Evolutionary conservation across 345 rosid genomes (phyloP).

Genomic region (Trapa incisa): DNA sequence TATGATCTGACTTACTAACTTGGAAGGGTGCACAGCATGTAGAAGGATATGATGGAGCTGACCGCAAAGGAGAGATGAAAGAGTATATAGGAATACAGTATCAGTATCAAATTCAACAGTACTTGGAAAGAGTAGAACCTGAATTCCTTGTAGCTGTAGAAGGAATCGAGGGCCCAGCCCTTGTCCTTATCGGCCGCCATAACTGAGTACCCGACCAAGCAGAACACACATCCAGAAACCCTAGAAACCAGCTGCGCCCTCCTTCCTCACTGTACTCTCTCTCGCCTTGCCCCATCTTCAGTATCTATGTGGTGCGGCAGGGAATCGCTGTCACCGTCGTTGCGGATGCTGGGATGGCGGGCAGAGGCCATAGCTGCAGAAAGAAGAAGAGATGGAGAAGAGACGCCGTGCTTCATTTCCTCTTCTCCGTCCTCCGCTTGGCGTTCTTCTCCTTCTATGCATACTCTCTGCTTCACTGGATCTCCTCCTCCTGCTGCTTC

Average conservation of each 20-base stretch:
- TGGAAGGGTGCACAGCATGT: too few species aligned
- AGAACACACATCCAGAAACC: constrained; percentile 43
- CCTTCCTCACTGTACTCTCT: constrained; percentile 16
- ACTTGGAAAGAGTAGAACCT: constrained; percentile 25
- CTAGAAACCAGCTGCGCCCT: constrained; percentile 47
- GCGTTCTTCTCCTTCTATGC: neutral
- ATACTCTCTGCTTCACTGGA: neutral
- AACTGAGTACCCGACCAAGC: constrained; percentile 61
- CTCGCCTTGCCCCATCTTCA: constrained; percentile 36
- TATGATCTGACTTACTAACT: too few species aligned
- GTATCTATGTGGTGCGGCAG: constrained; percentile 22
- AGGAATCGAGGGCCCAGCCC: constrained; percentile 90
- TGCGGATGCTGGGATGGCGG: constrained; percentile 16
- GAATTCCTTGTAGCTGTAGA: constrained; percentile 70
- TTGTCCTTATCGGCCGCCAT: constrained; percentile 73
- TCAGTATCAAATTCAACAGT: neutral
- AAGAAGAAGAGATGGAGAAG: neutral
- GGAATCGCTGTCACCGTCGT: constrained; percentile 7
- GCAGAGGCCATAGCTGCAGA: constrained; percentile 3
- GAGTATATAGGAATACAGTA: too few species aligned
- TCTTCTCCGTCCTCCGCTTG: neutral
- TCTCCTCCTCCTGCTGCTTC: neutral
- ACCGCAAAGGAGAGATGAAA: too few species aligned
- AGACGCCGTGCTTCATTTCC: neutral
- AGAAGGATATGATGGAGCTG: too few species aligned